Evolutionary conservation across 768 basidiomycete genomes (phyloP).

Genomic region (Suillus fuscotomentosus): DNA sequence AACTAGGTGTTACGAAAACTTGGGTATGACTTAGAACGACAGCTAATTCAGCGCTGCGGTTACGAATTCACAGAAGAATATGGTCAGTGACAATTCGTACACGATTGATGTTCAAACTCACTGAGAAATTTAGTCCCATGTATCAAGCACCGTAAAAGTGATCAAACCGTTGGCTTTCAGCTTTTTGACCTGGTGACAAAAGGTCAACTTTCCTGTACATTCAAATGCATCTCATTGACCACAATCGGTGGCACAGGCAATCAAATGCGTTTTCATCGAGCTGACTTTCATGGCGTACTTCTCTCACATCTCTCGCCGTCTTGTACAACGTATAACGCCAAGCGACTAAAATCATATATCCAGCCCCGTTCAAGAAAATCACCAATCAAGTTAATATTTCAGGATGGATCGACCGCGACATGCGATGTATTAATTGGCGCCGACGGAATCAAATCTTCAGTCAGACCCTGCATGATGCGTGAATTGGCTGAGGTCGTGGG

Average conservation of each 20-base stretch:
- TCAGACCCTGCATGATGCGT: conserved; percentile 34
- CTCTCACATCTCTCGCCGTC: conserved; percentile 46
- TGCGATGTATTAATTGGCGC: conserved; percentile 71
- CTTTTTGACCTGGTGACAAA: conserved; percentile 55
- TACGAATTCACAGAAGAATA: conserved; percentile 20
- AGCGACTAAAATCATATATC: conserved; percentile 56
- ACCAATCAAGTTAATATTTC: conserved; percentile 50
- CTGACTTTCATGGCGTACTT: conserved; percentile 63
- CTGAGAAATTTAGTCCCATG: conserved; percentile 39
- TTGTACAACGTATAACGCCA: conserved; percentile 49
- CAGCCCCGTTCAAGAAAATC: conserved; percentile 32
- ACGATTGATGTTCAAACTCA: not conserved
- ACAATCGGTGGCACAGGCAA: conserved; percentile 36
- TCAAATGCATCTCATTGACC: not conserved
- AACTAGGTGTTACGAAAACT: conserved; percentile 23
- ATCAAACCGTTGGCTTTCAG: conserved; percentile 51
- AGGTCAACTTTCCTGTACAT: conserved; percentile 36
- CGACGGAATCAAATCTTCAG: conserved; percentile 64
- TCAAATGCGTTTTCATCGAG: conserved; percentile 56
- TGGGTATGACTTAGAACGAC: conserved; percentile 16
- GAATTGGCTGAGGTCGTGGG: conserved; percentile 30
- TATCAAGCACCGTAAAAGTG: conserved; percentile 60
- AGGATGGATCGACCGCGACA: conserved; percentile 55
- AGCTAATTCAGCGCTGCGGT: conserved; percentile 18
- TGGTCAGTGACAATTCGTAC: conserved; percentile 12